Conservation (phyloP, 2,329 filamentous ascomycete species). For the Aaosphaeria arxii region DNA sequence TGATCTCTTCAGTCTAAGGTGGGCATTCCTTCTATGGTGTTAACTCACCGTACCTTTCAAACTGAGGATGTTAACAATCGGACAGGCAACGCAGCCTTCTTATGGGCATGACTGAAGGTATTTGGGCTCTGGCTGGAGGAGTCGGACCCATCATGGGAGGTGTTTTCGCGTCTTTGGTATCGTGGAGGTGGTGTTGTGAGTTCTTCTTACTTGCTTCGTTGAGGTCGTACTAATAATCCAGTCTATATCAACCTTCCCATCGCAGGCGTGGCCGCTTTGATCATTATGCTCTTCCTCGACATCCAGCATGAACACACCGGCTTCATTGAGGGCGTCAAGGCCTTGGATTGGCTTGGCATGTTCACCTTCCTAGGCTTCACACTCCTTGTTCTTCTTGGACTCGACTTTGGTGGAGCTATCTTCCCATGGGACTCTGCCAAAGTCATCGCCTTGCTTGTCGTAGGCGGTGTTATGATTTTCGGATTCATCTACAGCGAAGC, state of each 20-base stretch:
- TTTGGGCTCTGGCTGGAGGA: conserved; percentile 55
- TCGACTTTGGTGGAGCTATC: conserved; percentile 53
- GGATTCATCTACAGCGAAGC: conserved; percentile 62
- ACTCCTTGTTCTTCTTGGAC: conserved; percentile 51
- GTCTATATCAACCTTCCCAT: conserved; percentile 57
- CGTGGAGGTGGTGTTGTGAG: conserved; percentile 53
- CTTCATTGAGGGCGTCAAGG: conserved; percentile 47
- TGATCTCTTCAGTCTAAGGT: conserved; percentile 60
- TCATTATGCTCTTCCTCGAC: conserved; percentile 53
- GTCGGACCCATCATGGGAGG: conserved; percentile 55
- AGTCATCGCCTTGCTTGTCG: conserved; percentile 54
- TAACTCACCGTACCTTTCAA: too few species aligned
- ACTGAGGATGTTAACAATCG: too few species aligned
- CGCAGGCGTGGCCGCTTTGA: conserved; percentile 46
- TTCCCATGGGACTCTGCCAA: conserved; percentile 55
- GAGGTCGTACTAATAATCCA: conserved; percentile 2
- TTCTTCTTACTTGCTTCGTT: conserved; percentile 1
- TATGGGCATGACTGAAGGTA: conserved; percentile 50
- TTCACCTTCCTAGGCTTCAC: conserved; percentile 51
- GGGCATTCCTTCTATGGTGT: background rate
- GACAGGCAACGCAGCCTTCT: conserved; percentile 46
- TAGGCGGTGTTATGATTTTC: conserved; percentile 48
- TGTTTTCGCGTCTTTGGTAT: conserved; percentile 44
- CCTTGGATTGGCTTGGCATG: conserved; percentile 55
- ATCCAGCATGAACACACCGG: conserved; percentile 54